These are phyloP conservation scores for Pseudotsuga menziesii DNA, from an alignment of 75 land plant genomes.

Conservation along the genomic window DNA sequence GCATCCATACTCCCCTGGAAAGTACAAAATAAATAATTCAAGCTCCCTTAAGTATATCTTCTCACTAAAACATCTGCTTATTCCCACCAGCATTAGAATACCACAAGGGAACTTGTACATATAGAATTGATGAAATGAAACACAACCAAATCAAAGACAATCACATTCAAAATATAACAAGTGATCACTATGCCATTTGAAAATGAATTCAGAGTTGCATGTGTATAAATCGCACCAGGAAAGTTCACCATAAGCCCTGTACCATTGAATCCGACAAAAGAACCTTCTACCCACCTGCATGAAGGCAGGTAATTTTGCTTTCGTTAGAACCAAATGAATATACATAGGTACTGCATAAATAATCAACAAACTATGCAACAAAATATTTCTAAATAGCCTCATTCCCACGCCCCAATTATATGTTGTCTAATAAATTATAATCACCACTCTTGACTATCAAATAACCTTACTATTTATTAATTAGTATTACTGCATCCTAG, in stretches of 20 bases:
- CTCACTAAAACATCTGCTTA: neutral
- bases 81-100: neutral
- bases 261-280: constrained; percentile 12
- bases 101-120: neutral
- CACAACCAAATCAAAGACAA: neutral
- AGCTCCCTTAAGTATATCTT: neutral
- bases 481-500: no score
- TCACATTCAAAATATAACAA: neutral
- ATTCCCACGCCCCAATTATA: no score
- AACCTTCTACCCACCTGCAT: constrained; percentile 27
- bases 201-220: neutral
- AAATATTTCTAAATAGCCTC: no score
- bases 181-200: neutral
- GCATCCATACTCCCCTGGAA: constrained; percentile 8
- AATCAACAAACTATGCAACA: neutral
- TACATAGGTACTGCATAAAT: neutral
- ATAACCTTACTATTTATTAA: no score
- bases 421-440: no score
- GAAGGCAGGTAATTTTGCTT: neutral
- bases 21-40: neutral
- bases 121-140: neutral
- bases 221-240: constrained; percentile 7
- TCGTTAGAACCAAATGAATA: neutral
- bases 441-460: no score
- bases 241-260: constrained; percentile 15